Evolutionary conservation across 2,329 filamentous ascomycete genomes (phyloP), one percentile per base, ranked within the genome.

Genomic region (Xylariaceae sp.): DNA sequence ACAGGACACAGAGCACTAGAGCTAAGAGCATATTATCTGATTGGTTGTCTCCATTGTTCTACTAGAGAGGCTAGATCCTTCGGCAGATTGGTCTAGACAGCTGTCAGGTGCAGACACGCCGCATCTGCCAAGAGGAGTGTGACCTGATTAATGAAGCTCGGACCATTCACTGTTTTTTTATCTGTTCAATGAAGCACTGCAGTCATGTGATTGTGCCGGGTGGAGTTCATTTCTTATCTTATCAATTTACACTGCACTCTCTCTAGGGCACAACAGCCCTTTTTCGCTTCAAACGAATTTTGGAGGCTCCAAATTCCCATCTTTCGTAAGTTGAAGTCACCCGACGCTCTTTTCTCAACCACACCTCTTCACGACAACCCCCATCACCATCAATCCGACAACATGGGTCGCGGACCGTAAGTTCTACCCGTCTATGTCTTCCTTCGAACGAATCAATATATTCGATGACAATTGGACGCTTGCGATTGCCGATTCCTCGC

Each of bases 341-440:
- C 45, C 48, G 53, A 55, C 51, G 40, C 37, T 41, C 42, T 16
- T 16, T 53, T 52, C 48, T 25, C 46, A 52, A 48, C 54, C 44
- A 53, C 47, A 50, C 55, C 47, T 51, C 55, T 58, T 57, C 50
- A 56, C 53, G 52, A 60, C 59, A 62, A 60, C 61, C 57, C 63
- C 60, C 57, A 61, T 56, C 61, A 50, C 56, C 61, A 59, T 55
- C 47, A 50, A 64, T 60, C 61, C 61, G 67, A 50, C 65, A 72
- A 68, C 52, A 73, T 73, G 70, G 70, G 67, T 59, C 67, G 65
- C 64, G 70, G 69, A 72, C 77, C 77, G 76, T 80, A 73, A 77
- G 76, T 68, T 49, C 19, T 40, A 4, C 27, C 27, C 27, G 12
- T 32, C 7, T 16, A 32, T 32, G n/a, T n/a, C n/a, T 44, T 17